Evolutionary conservation across 208 protist species (phyloP).

Genomic region (Phytomonas francai): DNA sequence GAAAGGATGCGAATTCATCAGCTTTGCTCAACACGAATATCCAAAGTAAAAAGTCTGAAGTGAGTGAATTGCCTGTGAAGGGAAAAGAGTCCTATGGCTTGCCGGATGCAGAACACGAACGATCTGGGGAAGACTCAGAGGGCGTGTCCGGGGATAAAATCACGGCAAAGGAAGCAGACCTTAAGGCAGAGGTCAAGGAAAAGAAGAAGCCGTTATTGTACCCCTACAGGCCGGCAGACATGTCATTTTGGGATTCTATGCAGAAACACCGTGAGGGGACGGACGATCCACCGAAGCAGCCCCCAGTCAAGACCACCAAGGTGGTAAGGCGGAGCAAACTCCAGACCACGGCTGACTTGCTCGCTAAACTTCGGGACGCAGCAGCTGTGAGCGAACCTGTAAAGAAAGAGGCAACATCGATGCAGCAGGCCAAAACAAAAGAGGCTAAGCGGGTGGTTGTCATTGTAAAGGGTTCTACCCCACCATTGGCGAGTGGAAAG

Average conservation of each 20-base stretch:
- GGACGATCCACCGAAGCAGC: slow-evolving; percentile 15
- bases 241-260: slow-evolving; percentile 23
- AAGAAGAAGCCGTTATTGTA: slow-evolving; percentile 6
- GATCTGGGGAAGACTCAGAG: neutral
- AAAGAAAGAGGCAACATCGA: neutral
- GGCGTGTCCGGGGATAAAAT: slow-evolving; percentile 3
- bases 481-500: too few species aligned
- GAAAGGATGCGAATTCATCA: too few species aligned
- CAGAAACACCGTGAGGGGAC: slow-evolving; percentile 25
- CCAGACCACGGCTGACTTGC: too few species aligned
- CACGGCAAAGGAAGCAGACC: neutral
- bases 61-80: too few species aligned
- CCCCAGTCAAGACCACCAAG: slow-evolving; percentile 22
- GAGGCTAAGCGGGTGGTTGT: too few species aligned
- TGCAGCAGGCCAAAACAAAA: neutral
- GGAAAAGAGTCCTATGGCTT: neutral
- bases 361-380: neutral
- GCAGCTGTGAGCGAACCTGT: neutral
- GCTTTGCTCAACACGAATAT: too few species aligned
- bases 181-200: neutral
- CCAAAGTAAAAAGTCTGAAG: too few species aligned
- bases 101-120: neutral
- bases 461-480: too few species aligned
- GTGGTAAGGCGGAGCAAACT: slow-evolving; percentile 24
- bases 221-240: neutral